phyloP scores from a whole-genome alignment of 495 filamentous ascomycete species.

The Trichoderma reesei region DNA sequence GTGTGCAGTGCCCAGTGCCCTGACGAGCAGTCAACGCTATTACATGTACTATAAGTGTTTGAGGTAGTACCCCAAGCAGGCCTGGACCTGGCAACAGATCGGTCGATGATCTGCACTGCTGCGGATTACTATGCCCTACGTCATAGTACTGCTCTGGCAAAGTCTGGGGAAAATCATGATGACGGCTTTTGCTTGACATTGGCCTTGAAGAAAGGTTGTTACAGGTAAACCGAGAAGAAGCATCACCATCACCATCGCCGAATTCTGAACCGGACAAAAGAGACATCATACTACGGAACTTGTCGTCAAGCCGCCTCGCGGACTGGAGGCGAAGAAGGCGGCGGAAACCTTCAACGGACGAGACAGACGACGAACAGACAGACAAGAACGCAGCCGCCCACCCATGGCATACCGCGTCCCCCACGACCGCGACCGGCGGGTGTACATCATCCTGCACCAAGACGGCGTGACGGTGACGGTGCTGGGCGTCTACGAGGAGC shows the following conservation, averaged over 20 bases:
- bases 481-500: constrained; percentile 9
- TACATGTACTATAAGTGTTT: no score
- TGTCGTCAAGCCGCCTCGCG: background rate
- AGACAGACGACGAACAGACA: background rate
- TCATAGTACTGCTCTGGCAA: background rate
- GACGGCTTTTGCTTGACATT: background rate
- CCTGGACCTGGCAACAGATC: background rate
- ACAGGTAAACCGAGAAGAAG: background rate
- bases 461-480: background rate
- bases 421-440: constrained; percentile 1
- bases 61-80: background rate
- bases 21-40: no score
- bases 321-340: no score
- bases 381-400: background rate
- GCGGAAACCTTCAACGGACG: no score
- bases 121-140: background rate
- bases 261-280: background rate
- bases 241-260: background rate
- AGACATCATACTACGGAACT: background rate
- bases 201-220: no score
- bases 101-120: no score
- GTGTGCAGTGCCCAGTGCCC: no score
- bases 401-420: background rate
- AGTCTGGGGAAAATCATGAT: background rate
- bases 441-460: constrained; percentile 11